These are phyloP conservation scores for Lodderomyces orthopsilosis DNA, from an alignment of 1,139 yeast species.

Conservation along the genomic window DNA sequence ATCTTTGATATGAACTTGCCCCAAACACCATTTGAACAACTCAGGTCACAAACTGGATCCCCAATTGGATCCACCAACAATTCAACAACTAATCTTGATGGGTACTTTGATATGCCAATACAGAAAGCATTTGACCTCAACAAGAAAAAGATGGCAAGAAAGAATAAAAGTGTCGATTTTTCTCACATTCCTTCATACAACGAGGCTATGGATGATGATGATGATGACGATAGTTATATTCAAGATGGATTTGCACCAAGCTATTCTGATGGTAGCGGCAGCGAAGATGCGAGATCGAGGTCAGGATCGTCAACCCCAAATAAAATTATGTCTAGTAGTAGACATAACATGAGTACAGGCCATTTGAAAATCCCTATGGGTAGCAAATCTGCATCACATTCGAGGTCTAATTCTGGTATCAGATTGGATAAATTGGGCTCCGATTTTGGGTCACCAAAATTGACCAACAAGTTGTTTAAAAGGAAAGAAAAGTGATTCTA, in stretches of 20 bases:
- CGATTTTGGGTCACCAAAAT: conserved; percentile 1
- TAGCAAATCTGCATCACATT: conserved; percentile 10
- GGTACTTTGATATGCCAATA: conserved; percentile 30
- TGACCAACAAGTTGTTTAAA: conserved; percentile 1
- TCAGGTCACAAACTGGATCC: conserved; percentile 23
- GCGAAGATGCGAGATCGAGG: conserved; percentile 4
- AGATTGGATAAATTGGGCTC: conserved; percentile 8
- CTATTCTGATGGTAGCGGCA: conserved; percentile 14
- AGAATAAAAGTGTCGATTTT: conserved; percentile 11
- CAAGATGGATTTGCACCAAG: conserved; percentile 21
- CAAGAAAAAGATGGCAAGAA: conserved; percentile 6
- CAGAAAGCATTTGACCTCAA: conserved; percentile 11
- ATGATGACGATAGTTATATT: conserved; percentile 15
- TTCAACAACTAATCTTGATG: conserved; percentile 19
- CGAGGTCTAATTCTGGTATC: conserved; percentile 7
- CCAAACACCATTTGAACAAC: conserved; percentile 40
- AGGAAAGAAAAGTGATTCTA: background rate
- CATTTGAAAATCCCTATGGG: conserved; percentile 8
- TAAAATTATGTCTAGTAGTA: conserved; percentile 3
- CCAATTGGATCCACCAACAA: conserved; percentile 19
- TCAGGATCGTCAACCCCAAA: conserved; percentile 10
- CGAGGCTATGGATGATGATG: conserved; percentile 25
- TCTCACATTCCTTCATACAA: conserved; percentile 23
- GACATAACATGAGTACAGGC: conserved; percentile 7
- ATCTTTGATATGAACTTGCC: conserved; percentile 36